A percentile compares a stretch with the other conserved stretches of the same genome.
Conservation (phyloP, 441 rosid genomes). For the Adansonia grandidieri region DNA sequence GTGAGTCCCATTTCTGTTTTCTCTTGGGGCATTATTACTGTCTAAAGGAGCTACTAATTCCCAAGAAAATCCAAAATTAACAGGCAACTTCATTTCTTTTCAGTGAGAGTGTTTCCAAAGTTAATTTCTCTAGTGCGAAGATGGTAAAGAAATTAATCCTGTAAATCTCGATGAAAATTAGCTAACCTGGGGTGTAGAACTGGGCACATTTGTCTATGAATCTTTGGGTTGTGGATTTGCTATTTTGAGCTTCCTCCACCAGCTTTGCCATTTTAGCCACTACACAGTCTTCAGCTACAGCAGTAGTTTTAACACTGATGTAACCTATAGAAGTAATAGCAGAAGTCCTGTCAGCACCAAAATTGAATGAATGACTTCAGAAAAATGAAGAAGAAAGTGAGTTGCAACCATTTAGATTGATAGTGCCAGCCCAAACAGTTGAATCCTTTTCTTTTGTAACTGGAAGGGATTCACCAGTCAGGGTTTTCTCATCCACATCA, state of each 20-base stretch:
- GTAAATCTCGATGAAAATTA: background rate
- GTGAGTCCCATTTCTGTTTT: background rate
- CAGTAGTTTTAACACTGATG: constrained; percentile 72
- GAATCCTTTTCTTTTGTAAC: constrained; percentile 74
- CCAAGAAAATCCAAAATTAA: background rate
- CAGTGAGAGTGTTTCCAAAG: background rate
- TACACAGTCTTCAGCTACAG: constrained; percentile 78
- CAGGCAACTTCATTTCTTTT: background rate
- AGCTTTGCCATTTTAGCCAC: constrained; percentile 89
- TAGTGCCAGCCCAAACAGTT: constrained; percentile 86
- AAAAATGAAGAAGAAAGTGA: background rate
- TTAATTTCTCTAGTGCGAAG: background rate
- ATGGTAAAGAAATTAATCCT: background rate
- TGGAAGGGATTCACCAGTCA: constrained; percentile 90
- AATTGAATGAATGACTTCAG: background rate
- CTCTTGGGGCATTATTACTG: background rate
- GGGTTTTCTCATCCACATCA: constrained; percentile 88
- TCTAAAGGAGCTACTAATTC: background rate
- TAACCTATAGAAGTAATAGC: constrained; percentile 50
- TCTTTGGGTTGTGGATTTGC: constrained; percentile 71
- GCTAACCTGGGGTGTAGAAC: constrained; percentile 84
- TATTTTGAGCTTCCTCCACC: constrained; percentile 96
- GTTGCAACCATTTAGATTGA: constrained; percentile 71
- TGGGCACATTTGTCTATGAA: constrained; percentile 69
- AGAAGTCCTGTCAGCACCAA: background rate